phyloP scores from a whole-genome alignment of 2,329 filamentous ascomycete genomes.

The Calonectria honghensis region DNA sequence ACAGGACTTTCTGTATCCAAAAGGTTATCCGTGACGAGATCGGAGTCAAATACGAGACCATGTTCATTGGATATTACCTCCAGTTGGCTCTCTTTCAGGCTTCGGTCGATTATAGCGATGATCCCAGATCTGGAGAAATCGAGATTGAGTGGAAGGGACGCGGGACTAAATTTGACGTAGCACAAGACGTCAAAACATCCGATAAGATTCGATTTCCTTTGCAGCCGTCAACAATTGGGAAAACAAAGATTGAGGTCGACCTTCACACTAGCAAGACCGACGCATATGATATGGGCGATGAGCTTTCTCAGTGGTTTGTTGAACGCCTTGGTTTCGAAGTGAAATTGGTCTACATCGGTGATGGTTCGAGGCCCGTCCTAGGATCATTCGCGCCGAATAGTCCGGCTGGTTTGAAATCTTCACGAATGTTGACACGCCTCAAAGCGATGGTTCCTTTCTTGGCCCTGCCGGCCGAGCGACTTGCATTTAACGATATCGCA shows the following conservation, averaged over 20 bases:
- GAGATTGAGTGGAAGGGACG: conserved; percentile 40
- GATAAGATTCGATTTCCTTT: conserved; percentile 46
- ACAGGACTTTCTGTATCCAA: conserved; percentile 51
- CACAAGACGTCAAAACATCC: accelerated
- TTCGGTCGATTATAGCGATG: conserved; percentile 35
- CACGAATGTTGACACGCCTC: conserved; percentile 6
- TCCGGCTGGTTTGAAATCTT: conserved; percentile 40
- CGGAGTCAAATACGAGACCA: conserved; percentile 42
- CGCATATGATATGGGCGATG: conserved; percentile 50
- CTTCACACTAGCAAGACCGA: conserved; percentile 45
- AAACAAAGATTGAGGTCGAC: conserved; percentile 30
- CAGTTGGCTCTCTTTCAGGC: conserved; percentile 47
- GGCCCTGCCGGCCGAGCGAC: conserved; percentile 31
- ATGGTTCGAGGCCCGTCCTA: conserved; percentile 48
- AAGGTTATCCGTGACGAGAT: conserved; percentile 39
- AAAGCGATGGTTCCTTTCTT: conserved; percentile 38
- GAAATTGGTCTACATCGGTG: conserved; percentile 47
- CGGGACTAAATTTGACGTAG: conserved; percentile 31
- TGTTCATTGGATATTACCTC: conserved; percentile 50
- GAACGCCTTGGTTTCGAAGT: conserved; percentile 45
- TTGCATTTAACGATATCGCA: conserved; percentile 49
- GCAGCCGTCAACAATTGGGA: conserved; percentile 19
- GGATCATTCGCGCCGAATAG: conserved; percentile 53
- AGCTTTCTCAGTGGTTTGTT: conserved; percentile 47
- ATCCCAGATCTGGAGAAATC: conserved; percentile 13